Evolutionary conservation across 176 grass and related monocot species (phyloP).

Genomic region (Alopecurus myosuroides): DNA sequence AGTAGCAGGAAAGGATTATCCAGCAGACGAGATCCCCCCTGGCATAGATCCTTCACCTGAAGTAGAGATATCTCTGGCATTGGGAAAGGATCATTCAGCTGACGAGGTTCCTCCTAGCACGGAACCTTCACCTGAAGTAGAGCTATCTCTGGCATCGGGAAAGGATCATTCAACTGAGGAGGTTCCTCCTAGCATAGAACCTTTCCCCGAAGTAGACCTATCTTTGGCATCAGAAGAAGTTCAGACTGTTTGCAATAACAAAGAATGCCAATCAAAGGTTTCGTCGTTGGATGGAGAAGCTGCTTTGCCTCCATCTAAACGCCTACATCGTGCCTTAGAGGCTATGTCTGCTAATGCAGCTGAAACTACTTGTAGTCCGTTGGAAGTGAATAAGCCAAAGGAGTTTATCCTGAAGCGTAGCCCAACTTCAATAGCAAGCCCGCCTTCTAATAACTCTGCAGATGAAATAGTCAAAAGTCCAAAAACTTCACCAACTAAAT

Average conservation of each 20-base stretch:
- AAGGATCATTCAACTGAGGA: neutral
- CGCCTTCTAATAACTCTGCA: conserved; percentile 16
- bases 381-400: conserved; percentile 34
- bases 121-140: conserved; percentile 31
- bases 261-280: conserved; percentile 41
- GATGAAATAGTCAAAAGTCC: conserved; percentile 25
- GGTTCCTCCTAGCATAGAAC: neutral
- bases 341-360: conserved; percentile 93
- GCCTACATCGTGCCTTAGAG: conserved; percentile 92
- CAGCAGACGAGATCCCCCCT: neutral
- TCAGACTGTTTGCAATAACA: conserved; percentile 37
- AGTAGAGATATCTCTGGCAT: too few relatives aligned
- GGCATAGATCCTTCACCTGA: conserved; percentile 20
- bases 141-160: neutral
- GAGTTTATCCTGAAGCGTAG: conserved; percentile 29
- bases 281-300: conserved; percentile 61
- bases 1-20: conserved; percentile 27
- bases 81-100: too few relatives aligned
- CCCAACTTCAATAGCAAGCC: conserved; percentile 6
- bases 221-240: conserved; percentile 12
- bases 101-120: neutral
- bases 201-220: conserved; percentile 27
- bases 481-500: conserved; percentile 16
- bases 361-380: conserved; percentile 37
- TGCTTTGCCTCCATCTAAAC: conserved; percentile 97